Base-by-base conservation (phyloP, 176 grass and related monocot species). In the Stipa capillata region DNA sequence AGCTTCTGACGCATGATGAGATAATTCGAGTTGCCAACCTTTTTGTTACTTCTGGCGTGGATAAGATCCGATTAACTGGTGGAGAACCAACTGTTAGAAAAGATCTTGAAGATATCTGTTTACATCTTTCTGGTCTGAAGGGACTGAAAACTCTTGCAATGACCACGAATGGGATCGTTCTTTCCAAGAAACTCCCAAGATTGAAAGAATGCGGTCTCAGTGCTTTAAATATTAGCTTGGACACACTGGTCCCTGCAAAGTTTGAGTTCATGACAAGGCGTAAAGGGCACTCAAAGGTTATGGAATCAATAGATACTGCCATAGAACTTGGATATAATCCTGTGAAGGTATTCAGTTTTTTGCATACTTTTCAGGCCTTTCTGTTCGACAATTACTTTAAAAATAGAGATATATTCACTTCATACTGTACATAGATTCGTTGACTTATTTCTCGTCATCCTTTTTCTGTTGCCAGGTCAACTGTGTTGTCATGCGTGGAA, bases 241-340 rank as follows among this genome's bases (percentile, higher is more conserved):
- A 96, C 73, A 96, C 93, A 5, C 71, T 96, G 70, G 79, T 96
- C 32, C 93, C 93, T n/a, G 90, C 93, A 65, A 96, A 96, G 48
- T 96, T 96, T 84, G 93, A 92, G 77, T 96, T 92, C 80, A 96
- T 96, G 84, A 92, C 93, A 34, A 87, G 93, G 85, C 89, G 93
- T 27, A 92, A 92, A 84, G 93, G 89, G n/a, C 87, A 90, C 54
- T 85, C 77, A 32, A 89, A 86, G 62, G 93, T 92, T 50, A n/a
- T n/a, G n/a, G n/a, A n/a, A n/a, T n/a, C n/a, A n/a, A n/a, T n/a
- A n/a, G n/a, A n/a, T n/a, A n/a, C 74, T 60, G 90, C 93, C 51
- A n/a, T 96, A 60, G 82, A 90, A 72, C 72, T 96, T 80, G 93
- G 93, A 71, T 96, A 85, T 64, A 76, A 87, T 36, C 85, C 85